These are phyloP conservation scores for Sclerotinia borealis DNA, from an alignment of 2,329 filamentous ascomycete genomes.

Conservation along the genomic window DNA sequence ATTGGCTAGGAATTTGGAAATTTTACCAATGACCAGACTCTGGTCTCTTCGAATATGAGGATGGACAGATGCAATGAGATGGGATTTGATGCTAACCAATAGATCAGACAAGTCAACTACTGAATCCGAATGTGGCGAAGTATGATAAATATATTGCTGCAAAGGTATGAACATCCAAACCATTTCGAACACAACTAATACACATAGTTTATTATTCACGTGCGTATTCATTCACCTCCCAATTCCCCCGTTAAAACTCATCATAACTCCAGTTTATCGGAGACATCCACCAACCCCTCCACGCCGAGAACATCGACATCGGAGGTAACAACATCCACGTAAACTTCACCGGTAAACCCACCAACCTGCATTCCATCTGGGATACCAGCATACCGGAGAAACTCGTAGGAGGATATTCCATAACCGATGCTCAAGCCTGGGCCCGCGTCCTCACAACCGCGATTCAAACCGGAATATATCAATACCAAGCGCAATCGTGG, in stretches of 20 bases:
- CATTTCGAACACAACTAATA: neutral
- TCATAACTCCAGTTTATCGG: conserved; percentile 56
- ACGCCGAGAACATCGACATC: conserved; percentile 55
- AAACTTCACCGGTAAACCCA: conserved; percentile 47
- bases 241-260: neutral
- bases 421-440: conserved; percentile 46
- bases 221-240: conserved; percentile 21
- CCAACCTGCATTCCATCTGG: conserved; percentile 70
- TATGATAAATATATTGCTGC: conserved; percentile 51
- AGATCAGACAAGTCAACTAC: conserved; percentile 26
- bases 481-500: conserved; percentile 47
- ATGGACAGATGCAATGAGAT: neutral
- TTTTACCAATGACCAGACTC: neutral
- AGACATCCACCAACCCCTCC: conserved; percentile 64
- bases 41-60: neutral
- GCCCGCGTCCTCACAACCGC: conserved; percentile 48
- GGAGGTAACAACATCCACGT: conserved; percentile 67
- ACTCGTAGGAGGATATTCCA: conserved; percentile 51
- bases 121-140: conserved; percentile 33
- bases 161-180: conserved; percentile 36
- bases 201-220: conserved; percentile 30
- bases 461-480: conserved; percentile 52
- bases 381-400: conserved; percentile 65
- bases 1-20: neutral
- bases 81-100: conserved; percentile 36